phyloP scores from a whole-genome alignment of 2,329 filamentous ascomycete genomes.

The Diaporthe destruens region DNA sequence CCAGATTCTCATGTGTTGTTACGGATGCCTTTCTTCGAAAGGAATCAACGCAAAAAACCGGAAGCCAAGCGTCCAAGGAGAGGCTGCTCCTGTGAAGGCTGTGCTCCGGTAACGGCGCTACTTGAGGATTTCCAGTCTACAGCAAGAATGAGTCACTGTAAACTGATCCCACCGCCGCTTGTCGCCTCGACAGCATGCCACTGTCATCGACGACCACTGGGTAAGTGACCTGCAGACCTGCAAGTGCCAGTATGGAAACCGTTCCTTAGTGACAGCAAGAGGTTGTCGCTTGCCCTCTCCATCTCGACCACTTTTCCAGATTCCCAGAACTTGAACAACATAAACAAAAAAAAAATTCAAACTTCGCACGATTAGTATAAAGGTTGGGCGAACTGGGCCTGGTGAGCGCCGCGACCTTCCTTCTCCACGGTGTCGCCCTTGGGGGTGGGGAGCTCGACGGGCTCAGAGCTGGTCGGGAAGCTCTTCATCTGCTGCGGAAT shows the following conservation, averaged over 20 bases:
- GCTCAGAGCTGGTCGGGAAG: neutral
- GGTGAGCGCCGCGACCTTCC: neutral
- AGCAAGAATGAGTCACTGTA: neutral
- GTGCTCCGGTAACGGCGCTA: neutral
- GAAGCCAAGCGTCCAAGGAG: conserved; percentile 10
- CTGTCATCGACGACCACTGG: neutral
- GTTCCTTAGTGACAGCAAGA: neutral
- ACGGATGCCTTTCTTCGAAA: neutral
- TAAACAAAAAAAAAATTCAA: neutral
- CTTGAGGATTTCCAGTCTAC: neutral
- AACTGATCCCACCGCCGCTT: neutral
- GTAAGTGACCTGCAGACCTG: neutral
- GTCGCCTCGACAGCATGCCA: neutral
- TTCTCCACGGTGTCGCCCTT: neutral
- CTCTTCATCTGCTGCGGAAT: conserved; percentile 7
- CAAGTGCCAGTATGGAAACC: neutral
- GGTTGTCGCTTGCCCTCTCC: neutral
- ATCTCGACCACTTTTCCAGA: conserved; percentile 5
- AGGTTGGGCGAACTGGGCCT: neutral
- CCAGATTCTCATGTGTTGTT: neutral
- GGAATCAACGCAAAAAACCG: neutral
- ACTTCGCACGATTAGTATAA: neutral
- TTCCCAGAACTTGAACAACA: conserved; percentile 23
- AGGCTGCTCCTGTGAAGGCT: neutral
- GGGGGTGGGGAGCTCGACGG: neutral